A percentile compares a stretch with the other conserved stretches of the same genome.
phyloP scores from a whole-genome alignment of 352 stramenopile species.

The Phytopythium delawarense region DNA sequence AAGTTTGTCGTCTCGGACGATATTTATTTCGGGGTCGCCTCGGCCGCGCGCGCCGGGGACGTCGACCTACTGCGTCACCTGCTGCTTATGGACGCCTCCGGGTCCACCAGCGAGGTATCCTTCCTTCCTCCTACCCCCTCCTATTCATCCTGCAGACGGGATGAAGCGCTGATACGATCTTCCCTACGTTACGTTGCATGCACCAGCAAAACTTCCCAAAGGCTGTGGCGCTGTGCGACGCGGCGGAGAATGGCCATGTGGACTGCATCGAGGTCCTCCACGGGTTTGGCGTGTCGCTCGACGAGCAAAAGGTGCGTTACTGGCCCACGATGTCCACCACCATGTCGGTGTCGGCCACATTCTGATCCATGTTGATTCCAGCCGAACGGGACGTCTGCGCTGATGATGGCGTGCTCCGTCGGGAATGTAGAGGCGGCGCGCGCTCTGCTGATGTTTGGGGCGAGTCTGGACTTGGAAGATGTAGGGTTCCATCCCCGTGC shows the following conservation, averaged over 20 bases:
- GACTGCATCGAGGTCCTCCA: slow-evolving; percentile 83
- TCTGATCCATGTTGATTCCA: slow-evolving; percentile 15
- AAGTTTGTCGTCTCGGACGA: slow-evolving; percentile 65
- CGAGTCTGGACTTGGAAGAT: slow-evolving; percentile 81
- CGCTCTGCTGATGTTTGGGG: slow-evolving; percentile 81
- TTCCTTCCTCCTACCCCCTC: too few species aligned
- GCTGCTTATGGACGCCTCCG: slow-evolving; percentile 58
- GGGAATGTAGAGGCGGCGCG: slow-evolving; percentile 83
- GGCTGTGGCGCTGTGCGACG: slow-evolving; percentile 74
- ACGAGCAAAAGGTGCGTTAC: slow-evolving; percentile 71
- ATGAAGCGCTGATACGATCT: not conserved
- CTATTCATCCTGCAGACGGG: not conserved
- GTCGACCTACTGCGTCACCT: slow-evolving; percentile 71
- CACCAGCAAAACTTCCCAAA: slow-evolving; percentile 59
- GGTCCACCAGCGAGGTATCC: slow-evolving; percentile 53
- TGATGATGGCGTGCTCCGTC: slow-evolving; percentile 85
- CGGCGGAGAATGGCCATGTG: slow-evolving; percentile 75
- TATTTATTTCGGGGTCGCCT: slow-evolving; percentile 67
- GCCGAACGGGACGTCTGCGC: slow-evolving; percentile 70
- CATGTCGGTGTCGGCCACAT: slow-evolving; percentile 3
- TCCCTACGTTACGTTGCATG: not conserved
- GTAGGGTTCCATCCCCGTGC: slow-evolving; percentile 21
- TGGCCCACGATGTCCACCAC: not conserved
- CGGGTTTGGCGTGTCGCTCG: slow-evolving; percentile 69
- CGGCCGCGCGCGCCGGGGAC: slow-evolving; percentile 65